Conservation (phyloP, 495 filamentous ascomycete genomes). For the Paragyromitra xinjiangensis region DNA sequence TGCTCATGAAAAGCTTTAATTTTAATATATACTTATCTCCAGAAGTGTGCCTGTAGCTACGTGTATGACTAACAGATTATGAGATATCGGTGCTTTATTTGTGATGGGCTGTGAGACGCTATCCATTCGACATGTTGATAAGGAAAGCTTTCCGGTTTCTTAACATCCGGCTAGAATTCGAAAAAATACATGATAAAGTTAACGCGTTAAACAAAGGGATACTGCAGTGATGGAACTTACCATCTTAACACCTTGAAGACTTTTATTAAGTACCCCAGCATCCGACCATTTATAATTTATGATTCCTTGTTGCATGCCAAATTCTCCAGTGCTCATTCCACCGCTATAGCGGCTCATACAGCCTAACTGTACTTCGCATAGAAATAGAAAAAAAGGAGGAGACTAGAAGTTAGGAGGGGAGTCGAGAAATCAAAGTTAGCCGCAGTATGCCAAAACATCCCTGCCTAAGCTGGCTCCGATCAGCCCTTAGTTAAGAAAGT, state of each 20-base stretch:
- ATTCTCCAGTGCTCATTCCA: neutral
- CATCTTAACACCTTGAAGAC: conserved; percentile 23
- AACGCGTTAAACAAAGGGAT: neutral
- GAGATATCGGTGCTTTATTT: conserved; percentile 24
- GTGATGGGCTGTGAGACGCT: conserved; percentile 1
- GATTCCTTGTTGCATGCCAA: conserved; percentile 5
- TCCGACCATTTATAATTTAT: conserved; percentile 18
- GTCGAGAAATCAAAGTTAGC: neutral
- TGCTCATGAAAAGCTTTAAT: neutral
- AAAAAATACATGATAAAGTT: neutral
- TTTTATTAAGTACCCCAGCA: neutral
- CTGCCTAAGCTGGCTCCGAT: too few relatives aligned
- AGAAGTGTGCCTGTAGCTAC: neutral
- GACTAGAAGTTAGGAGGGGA: neutral
- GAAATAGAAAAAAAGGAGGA: conserved; percentile 14
- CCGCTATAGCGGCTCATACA: neutral
- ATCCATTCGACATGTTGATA: conserved; percentile 20
- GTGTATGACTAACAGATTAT: conserved; percentile 7
- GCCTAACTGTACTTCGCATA: conserved; percentile 39
- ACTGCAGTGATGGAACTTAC: conserved; percentile 1
- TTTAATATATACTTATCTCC: neutral
- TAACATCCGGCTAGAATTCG: conserved; percentile 17
- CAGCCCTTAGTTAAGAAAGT: too few relatives aligned
- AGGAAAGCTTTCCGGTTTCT: too few relatives aligned
- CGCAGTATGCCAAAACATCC: neutral